phyloP scores from a whole-genome alignment of 495 filamentous ascomycete species.

The Jackrogersella multiformis region DNA sequence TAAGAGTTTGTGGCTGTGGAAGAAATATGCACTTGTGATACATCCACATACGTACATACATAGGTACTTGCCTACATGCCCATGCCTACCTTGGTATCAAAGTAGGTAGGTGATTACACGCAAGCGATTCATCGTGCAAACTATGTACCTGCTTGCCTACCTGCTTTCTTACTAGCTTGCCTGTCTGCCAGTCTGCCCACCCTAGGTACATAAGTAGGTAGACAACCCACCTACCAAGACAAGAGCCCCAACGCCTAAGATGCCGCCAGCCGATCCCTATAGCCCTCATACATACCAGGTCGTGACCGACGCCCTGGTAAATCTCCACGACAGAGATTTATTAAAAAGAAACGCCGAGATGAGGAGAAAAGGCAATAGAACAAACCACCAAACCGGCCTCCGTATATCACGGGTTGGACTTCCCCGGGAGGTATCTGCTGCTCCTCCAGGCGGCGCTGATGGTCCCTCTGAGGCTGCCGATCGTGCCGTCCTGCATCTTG shows the following conservation, averaged over 20 bases:
- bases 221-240: not conserved
- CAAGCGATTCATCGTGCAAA: not conserved
- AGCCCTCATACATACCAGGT: slow-evolving; percentile 5
- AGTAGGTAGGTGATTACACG: not conserved
- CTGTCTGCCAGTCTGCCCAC: not conserved
- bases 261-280: not conserved
- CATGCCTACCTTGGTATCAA: too few relatives aligned
- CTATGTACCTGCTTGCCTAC: not conserved
- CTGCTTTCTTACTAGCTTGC: slow-evolving; percentile 2
- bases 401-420: slow-evolving; percentile 24
- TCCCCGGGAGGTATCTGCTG: slow-evolving; percentile 53
- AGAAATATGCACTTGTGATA: too few relatives aligned
- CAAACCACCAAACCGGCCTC: not conserved
- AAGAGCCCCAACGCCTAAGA: slow-evolving; percentile 17
- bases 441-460: slow-evolving; percentile 67
- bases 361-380: not conserved
- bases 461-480: slow-evolving; percentile 81
- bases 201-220: not conserved
- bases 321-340: not conserved
- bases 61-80: too few relatives aligned
- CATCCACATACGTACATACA: too few relatives aligned
- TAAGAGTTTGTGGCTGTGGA: too few relatives aligned
- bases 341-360: not conserved
- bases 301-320: slow-evolving; percentile 2
- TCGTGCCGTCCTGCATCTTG: slow-evolving; percentile 86